Evolutionary conservation across 2,329 filamentous ascomycete species (phyloP).

Genomic region (Ophiostoma piceae): DNA sequence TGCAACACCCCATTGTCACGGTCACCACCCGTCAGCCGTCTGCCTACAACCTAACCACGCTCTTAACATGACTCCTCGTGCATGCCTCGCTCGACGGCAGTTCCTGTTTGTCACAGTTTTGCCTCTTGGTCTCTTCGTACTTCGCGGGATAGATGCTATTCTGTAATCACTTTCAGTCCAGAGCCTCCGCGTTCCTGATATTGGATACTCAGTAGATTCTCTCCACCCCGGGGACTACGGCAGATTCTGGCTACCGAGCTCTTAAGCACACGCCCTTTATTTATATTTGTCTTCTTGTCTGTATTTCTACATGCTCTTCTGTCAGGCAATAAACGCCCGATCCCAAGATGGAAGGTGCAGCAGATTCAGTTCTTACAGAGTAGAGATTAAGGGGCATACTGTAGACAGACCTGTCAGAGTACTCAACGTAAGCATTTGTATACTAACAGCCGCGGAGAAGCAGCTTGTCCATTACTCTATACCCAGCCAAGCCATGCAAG

Average conservation of each 20-base stretch:
- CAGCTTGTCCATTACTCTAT: neutral
- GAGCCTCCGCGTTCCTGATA: neutral
- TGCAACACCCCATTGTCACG: neutral
- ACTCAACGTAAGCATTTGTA: neutral
- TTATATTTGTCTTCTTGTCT: neutral
- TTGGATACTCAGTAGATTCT: neutral
- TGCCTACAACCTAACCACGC: neutral
- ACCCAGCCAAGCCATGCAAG: neutral
- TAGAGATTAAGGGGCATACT: neutral
- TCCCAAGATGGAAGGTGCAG: neutral
- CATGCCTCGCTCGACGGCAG: neutral
- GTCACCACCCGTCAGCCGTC: neutral
- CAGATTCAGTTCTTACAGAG: too few relatives aligned
- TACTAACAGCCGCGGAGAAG: neutral
- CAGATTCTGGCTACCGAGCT: conserved; percentile 2
- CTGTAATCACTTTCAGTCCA: neutral
- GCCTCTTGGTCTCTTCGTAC: conserved; percentile 2
- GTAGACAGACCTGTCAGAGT: neutral
- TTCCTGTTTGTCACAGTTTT: neutral
- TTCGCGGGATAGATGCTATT: neutral
- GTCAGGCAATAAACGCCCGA: neutral
- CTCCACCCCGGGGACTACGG: neutral
- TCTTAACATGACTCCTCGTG: neutral
- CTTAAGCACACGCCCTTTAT: conserved; percentile 3
- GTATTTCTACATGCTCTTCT: neutral